A percentile compares a stretch with the other conserved stretches of the same genome.
These are phyloP conservation scores for Didymella pinodella DNA, from an alignment of 2,329 filamentous ascomycete genomes.

Conservation along the genomic window DNA sequence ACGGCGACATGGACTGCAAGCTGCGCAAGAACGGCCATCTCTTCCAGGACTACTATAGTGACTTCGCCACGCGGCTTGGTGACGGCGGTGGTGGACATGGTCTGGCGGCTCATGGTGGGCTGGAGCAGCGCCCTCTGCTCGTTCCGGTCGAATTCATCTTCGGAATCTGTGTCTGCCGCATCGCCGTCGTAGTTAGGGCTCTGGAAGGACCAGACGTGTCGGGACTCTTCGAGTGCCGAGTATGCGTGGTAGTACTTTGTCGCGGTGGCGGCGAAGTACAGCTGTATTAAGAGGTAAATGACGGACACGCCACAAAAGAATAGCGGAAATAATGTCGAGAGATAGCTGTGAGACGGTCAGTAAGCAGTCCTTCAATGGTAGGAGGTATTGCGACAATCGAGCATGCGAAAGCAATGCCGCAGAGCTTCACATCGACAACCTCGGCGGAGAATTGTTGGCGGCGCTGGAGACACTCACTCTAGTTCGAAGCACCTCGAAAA, in stretches of 20 bases:
- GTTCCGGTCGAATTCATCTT: constrained; percentile 68
- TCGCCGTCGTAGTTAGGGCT: constrained; percentile 47
- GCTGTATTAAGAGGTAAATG: constrained; percentile 68
- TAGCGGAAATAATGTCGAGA: constrained; percentile 81
- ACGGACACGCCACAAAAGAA: constrained; percentile 74
- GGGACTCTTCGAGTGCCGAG: constrained; percentile 60
- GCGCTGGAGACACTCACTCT: constrained; percentile 64
- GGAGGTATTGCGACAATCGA: constrained; percentile 8
- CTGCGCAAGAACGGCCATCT: constrained; percentile 75
- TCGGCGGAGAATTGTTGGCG: background rate
- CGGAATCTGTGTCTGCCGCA: constrained; percentile 55
- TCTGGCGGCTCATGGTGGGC: constrained; percentile 60
- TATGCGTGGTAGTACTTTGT: constrained; percentile 66
- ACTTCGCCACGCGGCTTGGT: constrained; percentile 79
- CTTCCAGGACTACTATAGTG: constrained; percentile 75
- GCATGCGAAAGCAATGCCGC: background rate
- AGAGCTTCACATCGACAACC: background rate
- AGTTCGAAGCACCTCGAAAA: constrained; percentile 68
- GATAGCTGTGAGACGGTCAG: constrained; percentile 65
- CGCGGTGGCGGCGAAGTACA: constrained; percentile 61
- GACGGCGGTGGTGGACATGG: constrained; percentile 68
- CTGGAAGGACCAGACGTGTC: constrained; percentile 50
- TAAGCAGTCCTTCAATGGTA: background rate
- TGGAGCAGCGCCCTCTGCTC: constrained; percentile 61
- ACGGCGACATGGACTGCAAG: constrained; percentile 73